phyloP scores from a whole-genome alignment of 164 flowering plant species.

The Tetrastigma voinierianum region DNA sequence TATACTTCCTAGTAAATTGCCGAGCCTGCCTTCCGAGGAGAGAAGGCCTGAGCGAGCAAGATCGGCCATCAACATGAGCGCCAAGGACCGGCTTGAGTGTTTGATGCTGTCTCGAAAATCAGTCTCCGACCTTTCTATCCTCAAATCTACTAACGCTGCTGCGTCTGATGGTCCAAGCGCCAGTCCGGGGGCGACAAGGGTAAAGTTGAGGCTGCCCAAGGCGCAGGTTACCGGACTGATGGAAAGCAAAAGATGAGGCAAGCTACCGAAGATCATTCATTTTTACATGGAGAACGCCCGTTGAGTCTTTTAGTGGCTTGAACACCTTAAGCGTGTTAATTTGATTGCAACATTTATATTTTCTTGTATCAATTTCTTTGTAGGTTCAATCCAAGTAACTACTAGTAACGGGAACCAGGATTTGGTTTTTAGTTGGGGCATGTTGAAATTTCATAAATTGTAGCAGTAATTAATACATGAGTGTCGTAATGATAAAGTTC shows the following conservation, averaged over 20 bases:
- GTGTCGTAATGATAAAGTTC: too few species aligned
- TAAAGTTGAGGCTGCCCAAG: conserved; percentile 22
- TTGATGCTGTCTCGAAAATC: conserved; percentile 44
- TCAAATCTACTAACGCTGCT: conserved; percentile 5
- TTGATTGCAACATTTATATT: too few species aligned
- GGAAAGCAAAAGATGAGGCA: conserved; percentile 25
- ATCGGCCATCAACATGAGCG: conserved; percentile 50
- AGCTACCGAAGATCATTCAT: conserved; percentile 25
- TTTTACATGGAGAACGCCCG: conserved; percentile 16
- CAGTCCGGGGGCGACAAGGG: conserved; percentile 4
- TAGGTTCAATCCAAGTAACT: too few species aligned
- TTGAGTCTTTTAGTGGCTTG: neutral
- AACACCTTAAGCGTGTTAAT: too few species aligned
- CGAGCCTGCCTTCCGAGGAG: too few species aligned
- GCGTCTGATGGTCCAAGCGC: neutral
- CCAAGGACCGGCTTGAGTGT: conserved; percentile 59
- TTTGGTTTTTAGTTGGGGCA: too few species aligned
- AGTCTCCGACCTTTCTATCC: conserved; percentile 33
- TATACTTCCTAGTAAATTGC: too few species aligned
- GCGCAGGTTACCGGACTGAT: conserved; percentile 24
- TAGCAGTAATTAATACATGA: too few species aligned
- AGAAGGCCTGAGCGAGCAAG: conserved; percentile 9
- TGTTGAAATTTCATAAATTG: too few species aligned
- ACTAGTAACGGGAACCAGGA: too few species aligned
- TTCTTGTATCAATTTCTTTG: too few species aligned